Evolutionary conservation across 2,329 filamentous ascomycete species (phyloP).

Genomic region (Botrytis medusae): DNA sequence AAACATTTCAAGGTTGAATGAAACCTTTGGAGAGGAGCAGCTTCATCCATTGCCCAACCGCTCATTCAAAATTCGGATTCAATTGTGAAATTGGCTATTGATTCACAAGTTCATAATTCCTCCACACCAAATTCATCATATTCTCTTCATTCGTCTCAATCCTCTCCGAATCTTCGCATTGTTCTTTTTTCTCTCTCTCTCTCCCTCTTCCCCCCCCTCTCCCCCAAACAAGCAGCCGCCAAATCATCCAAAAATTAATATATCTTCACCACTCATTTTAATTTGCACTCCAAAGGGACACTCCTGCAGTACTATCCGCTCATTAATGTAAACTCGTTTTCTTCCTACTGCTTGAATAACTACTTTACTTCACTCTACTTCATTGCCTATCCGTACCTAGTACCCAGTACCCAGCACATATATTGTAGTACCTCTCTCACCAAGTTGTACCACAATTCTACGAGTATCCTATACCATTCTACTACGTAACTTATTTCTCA

Average conservation of each 20-base stretch:
- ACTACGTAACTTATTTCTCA: slow-evolving; percentile 5
- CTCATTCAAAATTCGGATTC: slow-evolving; percentile 2
- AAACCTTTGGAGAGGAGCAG: slow-evolving; percentile 14
- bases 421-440: not conserved
- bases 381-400: not conserved
- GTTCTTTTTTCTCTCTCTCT: not conserved
- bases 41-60: slow-evolving; percentile 1
- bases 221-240: not conserved
- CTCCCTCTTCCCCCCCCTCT: too few species aligned
- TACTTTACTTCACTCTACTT: not conserved
- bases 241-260: not conserved
- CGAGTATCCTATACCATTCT: not conserved
- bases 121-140: not conserved
- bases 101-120: not conserved
- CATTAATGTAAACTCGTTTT: slow-evolving; percentile 6
- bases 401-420: not conserved
- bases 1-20: slow-evolving; percentile 13
- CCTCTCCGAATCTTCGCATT: not conserved
- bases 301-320: not conserved
- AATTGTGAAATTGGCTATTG: slow-evolving; percentile 12
- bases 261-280: slow-evolving; percentile 4
- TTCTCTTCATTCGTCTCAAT: not conserved
- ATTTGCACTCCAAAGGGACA: not conserved
- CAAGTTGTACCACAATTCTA: not conserved
- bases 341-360: not conserved